Conservation (phyloP, 106 monocot genomes). For the Acorus gramineus region DNA sequence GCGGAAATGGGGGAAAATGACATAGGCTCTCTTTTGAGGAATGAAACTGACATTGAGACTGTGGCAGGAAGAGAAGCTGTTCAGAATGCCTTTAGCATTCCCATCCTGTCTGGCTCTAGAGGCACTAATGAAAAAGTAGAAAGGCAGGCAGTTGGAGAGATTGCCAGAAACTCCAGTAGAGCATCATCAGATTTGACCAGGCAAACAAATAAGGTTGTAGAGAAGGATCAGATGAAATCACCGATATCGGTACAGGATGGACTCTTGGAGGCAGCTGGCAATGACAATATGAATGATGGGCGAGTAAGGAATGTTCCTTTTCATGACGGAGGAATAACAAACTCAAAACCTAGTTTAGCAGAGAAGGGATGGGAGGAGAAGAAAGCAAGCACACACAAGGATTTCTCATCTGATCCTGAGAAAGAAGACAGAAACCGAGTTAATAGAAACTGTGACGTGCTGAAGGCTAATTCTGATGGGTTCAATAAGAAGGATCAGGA, state of each 20-base stretch:
- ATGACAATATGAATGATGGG: constrained; percentile 2
- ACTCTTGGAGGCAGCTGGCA: constrained; percentile 2
- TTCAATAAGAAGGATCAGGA: constrained; percentile 19
- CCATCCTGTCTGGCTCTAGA: constrained; percentile 8
- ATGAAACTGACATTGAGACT: constrained; percentile 24
- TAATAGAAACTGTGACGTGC: constrained; percentile 17
- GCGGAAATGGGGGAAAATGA: constrained; percentile 18
- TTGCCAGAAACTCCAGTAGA: constrained; percentile 9
- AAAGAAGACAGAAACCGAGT: constrained; percentile 10
- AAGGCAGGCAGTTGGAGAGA: constrained; percentile 9
- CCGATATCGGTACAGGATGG: constrained; percentile 14
- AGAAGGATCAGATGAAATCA: constrained; percentile 5
- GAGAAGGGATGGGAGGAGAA: constrained; percentile 14
- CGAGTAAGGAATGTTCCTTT: constrained; percentile 12
- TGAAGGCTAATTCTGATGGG: constrained; percentile 15
- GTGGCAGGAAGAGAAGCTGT: constrained; percentile 14
- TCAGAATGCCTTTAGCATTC: constrained; percentile 15
- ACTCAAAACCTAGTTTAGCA: constrained; percentile 17
- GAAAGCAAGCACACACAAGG: constrained; percentile 14
- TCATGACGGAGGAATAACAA: constrained; percentile 16
- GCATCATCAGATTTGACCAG: constrained; percentile 1
- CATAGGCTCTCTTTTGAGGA: constrained; percentile 10
- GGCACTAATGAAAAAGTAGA: constrained; percentile 13
- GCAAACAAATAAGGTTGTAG: constrained; percentile 11
- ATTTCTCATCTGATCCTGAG: constrained; percentile 3